Evolutionary conservation across 2,329 filamentous ascomycete species (phyloP).

Genomic region (Aspergillus hiratsukae): DNA sequence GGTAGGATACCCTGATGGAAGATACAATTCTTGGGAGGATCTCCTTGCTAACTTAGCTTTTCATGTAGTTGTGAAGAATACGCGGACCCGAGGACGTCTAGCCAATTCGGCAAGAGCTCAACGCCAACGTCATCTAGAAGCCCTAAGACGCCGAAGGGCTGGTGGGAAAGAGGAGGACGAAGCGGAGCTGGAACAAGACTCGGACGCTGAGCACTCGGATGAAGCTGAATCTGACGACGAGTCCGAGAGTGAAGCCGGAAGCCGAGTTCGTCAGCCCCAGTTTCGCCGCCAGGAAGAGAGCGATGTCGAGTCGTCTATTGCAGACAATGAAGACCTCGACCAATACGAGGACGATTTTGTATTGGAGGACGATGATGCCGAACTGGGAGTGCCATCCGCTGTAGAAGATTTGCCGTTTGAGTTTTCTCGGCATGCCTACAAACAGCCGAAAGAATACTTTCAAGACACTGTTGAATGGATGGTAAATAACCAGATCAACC

Average conservation of each 20-base stretch:
- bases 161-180: constrained; percentile 32
- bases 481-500: constrained; percentile 72
- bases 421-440: constrained; percentile 63
- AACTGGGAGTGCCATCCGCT: constrained; percentile 53
- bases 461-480: constrained; percentile 73
- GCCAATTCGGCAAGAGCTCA: constrained; percentile 37
- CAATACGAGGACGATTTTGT: constrained; percentile 63
- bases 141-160: constrained; percentile 40
- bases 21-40: background rate
- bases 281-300: constrained; percentile 22
- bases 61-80: constrained; percentile 30
- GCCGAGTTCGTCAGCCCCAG: constrained; percentile 14
- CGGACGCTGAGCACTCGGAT: constrained; percentile 4
- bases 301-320: constrained; percentile 26
- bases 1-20: constrained; percentile 20
- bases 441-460: constrained; percentile 68
- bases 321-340: constrained; percentile 45
- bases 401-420: constrained; percentile 58
- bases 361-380: constrained; percentile 56
- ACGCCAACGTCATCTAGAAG: constrained; percentile 39
- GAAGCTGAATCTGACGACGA: constrained; percentile 16
- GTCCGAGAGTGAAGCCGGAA: constrained; percentile 12
- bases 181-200: background rate
- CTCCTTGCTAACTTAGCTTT: background rate
- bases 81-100: constrained; percentile 38